These are phyloP conservation scores for Aspergillus carlsbadensis DNA, from an alignment of 495 filamentous ascomycete genomes.

Conservation along the genomic window DNA sequence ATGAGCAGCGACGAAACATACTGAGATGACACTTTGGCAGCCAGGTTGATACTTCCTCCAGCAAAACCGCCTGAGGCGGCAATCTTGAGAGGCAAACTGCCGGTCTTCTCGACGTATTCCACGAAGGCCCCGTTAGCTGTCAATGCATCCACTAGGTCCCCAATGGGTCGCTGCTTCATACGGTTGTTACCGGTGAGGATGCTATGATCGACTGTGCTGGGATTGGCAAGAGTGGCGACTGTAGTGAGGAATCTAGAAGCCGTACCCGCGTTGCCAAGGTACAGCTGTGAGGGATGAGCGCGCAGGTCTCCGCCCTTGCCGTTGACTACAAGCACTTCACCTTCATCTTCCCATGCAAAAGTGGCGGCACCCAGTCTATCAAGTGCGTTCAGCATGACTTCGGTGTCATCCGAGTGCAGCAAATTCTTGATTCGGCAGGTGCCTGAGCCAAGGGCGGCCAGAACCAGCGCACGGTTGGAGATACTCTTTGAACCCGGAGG, in stretches of 20 bases:
- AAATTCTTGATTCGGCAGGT: constrained; percentile 87
- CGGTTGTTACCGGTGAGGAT: constrained; percentile 90
- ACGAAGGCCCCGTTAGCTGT: constrained; percentile 78
- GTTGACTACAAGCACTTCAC: constrained; percentile 82
- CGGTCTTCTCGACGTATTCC: constrained; percentile 74
- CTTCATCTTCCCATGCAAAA: constrained; percentile 92
- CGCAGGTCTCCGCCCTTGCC: constrained; percentile 84
- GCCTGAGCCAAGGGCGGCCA: constrained; percentile 88
- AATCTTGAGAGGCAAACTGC: constrained; percentile 82
- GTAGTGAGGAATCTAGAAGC: constrained; percentile 94
- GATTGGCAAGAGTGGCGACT: constrained; percentile 79
- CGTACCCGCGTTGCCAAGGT: constrained; percentile 95
- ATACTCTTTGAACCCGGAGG: constrained; percentile 98
- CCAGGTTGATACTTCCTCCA: constrained; percentile 89
- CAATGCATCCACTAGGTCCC: constrained; percentile 89
- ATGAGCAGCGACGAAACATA: constrained; percentile 96
- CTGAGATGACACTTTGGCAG: constrained; percentile 93
- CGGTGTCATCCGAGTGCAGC: constrained; percentile 93
- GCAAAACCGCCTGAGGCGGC: constrained; percentile 79
- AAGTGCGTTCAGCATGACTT: constrained; percentile 93
- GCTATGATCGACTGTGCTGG: constrained; percentile 61
- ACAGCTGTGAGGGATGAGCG: constrained; percentile 73
- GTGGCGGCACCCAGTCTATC: constrained; percentile 81
- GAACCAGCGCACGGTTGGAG: constrained; percentile 89
- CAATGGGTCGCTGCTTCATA: constrained; percentile 96